Percentiles rank a stretch among this genome's conserved stretches.
Conservation (phyloP, 331 rosid species). For the Acacia concinna region DNA sequence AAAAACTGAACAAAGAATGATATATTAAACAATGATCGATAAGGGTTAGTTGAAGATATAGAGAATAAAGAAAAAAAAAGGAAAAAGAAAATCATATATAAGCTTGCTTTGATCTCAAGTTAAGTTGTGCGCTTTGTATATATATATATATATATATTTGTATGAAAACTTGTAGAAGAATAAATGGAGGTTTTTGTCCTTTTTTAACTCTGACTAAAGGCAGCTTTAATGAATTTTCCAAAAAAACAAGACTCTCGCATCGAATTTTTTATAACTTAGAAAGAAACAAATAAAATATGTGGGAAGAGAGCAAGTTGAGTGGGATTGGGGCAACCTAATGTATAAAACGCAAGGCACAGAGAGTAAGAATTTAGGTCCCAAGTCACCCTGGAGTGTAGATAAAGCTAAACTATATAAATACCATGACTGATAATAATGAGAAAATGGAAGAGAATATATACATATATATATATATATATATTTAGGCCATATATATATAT, state of each 20-base stretch:
- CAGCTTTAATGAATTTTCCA: conserved; percentile 42
- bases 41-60: conserved; percentile 41
- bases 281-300: conserved; percentile 31
- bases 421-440: conserved; percentile 11
- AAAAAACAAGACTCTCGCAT: conserved; percentile 23
- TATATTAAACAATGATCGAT: conserved; percentile 30
- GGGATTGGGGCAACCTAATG: conserved; percentile 66
- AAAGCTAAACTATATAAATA: conserved; percentile 48
- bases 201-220: conserved; percentile 50
- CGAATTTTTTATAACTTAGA: conserved; percentile 1
- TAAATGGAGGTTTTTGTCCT: conserved; percentile 53
- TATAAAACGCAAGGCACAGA: conserved; percentile 32
- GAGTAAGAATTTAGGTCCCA: conserved; percentile 56
- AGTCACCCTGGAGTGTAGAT: conserved; percentile 72
- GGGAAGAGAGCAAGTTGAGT: conserved; percentile 49
- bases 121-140: conserved; percentile 39
- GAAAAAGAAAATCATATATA: not conserved
- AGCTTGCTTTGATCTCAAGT: conserved; percentile 78
- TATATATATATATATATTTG: conserved; percentile 34
- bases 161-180: conserved; percentile 63
- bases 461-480: conserved; percentile 11
- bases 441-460: not conserved
- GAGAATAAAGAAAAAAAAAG: not conserved
- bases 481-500: conserved; percentile 9
- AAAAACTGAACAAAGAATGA: conserved; percentile 37